Conservation (phyloP, 2,329 filamentous ascomycete species). For the Beauveria rudraprayagi region DNA sequence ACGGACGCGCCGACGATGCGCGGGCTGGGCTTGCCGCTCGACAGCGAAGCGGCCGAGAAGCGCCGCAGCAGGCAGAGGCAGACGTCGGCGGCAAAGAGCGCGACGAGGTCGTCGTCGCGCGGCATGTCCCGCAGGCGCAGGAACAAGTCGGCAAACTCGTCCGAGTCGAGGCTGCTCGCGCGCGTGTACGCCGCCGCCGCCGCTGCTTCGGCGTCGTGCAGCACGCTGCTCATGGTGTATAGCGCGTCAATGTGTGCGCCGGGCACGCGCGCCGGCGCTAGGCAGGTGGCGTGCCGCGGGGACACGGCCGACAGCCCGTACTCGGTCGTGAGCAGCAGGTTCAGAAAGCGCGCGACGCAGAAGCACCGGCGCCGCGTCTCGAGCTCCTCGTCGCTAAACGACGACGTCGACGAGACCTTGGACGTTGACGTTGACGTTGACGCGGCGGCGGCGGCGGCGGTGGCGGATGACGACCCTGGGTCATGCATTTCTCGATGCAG, state of each 20-base stretch:
- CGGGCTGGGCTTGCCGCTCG: background rate
- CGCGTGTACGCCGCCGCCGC: background rate
- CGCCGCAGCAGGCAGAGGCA: conserved; percentile 13
- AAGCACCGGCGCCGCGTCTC: conserved; percentile 12
- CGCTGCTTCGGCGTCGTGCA: background rate
- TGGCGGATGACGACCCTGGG: no score
- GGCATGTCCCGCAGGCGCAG: background rate
- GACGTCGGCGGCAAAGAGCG: conserved; percentile 11
- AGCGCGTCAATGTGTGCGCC: conserved; percentile 1
- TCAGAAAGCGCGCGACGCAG: conserved; percentile 14
- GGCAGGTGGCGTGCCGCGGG: background rate
- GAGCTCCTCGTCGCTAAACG: conserved; percentile 6
- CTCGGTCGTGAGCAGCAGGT: conserved; percentile 13
- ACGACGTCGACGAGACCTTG: background rate
- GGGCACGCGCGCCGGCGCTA: background rate
- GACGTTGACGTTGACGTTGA: background rate
- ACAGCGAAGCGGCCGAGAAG: background rate
- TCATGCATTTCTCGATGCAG: conserved; percentile 11
- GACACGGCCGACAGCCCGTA: conserved; percentile 12
- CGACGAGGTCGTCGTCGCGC: background rate
- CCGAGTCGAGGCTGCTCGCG: conserved; percentile 3
- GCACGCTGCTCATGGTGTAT: background rate
- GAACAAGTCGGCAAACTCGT: background rate
- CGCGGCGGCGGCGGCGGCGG: background rate
- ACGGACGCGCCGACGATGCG: background rate